Evolutionary conservation across 139 green algal species (phyloP).

Genomic region (Dunaliella sp.): DNA sequence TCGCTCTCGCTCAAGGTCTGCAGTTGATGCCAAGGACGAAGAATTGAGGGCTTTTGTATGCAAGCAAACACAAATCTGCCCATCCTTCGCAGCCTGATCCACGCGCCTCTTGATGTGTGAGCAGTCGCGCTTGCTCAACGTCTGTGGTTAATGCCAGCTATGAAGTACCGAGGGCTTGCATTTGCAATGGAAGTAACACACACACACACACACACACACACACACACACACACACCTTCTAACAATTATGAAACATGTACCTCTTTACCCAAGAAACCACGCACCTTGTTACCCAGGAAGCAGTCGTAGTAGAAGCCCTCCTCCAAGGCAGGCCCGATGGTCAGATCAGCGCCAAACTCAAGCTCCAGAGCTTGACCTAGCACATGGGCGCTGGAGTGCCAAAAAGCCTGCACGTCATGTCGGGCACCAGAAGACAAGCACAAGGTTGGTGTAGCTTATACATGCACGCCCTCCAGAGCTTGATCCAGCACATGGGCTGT

Average conservation of each 20-base stretch:
- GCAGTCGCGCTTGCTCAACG: no score
- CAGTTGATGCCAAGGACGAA: no score
- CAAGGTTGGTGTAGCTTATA: slow-evolving; percentile 37
- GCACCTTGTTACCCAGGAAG: slow-evolving; percentile 78
- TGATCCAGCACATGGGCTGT: slow-evolving; percentile 90
- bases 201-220: no score
- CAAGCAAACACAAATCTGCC: no score
- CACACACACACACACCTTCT: no score
- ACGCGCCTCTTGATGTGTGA: no score
- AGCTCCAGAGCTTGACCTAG: slow-evolving; percentile 94
- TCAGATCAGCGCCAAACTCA: slow-evolving; percentile 92
- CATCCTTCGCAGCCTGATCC: no score
- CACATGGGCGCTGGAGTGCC: slow-evolving; percentile 92
- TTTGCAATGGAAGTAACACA: no score
- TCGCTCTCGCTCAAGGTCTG: slow-evolving; percentile 73
- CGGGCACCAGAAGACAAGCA: not conserved
- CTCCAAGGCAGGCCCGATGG: slow-evolving; percentile 92
- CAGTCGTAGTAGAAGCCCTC: slow-evolving; percentile 99
- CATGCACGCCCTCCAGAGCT: slow-evolving; percentile 92
- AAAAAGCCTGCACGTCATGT: slow-evolving; percentile 83
- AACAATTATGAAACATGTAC: no score
- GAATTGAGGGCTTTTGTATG: no score
- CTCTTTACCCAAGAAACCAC: slow-evolving; percentile 80
- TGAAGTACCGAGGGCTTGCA: no score
- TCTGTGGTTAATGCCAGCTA: no score